Evolutionary conservation across 148 eudicot species (phyloP), one percentile per base, ranked within the genome.

Genomic region (Gaultheria prostrata): DNA sequence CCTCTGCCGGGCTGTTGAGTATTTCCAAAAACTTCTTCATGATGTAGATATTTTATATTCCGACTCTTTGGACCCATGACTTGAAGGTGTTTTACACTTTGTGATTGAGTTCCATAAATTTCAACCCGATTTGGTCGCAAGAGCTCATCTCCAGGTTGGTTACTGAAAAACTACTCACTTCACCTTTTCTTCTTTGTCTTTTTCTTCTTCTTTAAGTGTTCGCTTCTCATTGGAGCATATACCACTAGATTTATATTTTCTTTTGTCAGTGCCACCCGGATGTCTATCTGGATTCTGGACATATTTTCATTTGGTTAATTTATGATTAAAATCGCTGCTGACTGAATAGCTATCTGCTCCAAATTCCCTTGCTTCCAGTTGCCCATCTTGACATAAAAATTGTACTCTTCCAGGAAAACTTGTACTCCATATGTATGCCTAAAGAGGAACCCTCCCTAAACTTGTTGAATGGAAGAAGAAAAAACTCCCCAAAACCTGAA

Each of bases 61-160:
- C 8, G 86, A 86, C 83, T 79, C 96, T 56, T 80, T 93, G 93
- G 94, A 95, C 39, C 92, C 96, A 26, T 77, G 75, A 49, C 84
- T 92, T 56, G 98, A 95, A 87, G 90, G 89, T 86, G 89, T 91
- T 75, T 84, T 97, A 84, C 91, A 84, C 76, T 95, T 92, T 84
- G 88, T 93, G 82, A 97, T 92, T 67, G 93, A 92, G 82, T 93
- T 97, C 86, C 99, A 97, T 84, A 97, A 95, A 88, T 82, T 79
- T 43, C 93, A 93, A 87, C 99, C 98, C 67, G 99, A 94, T 90
- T 91, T 97, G 89, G 94, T 97, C 80, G 98, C 98, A 85, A 93
- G 99, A 92, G 94, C 94, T 86, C 88, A 87, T 89, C 91, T 97
- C 85, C 99, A 95, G 94, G 99, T 93, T 80, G 80, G 83, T 89